Evolutionary conservation across 176 grass and related monocot genomes (phyloP).

Genomic region (Phoenix roebelenii): DNA sequence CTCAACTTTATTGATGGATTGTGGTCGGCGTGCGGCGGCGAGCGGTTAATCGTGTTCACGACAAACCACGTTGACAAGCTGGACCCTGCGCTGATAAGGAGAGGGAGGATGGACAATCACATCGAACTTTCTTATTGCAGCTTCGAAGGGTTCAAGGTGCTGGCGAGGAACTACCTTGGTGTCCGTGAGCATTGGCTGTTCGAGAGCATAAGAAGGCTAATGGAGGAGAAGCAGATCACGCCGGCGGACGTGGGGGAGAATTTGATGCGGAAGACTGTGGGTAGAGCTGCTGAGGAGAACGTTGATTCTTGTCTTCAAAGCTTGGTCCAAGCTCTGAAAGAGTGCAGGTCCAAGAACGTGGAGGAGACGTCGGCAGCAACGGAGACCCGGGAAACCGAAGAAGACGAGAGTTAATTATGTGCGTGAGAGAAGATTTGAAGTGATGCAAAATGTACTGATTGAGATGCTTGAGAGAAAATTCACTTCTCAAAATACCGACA

Average conservation of each 20-base stretch:
- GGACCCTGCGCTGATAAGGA: constrained; percentile 9
- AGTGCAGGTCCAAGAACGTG: too few relatives aligned
- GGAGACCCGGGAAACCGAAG: too few relatives aligned
- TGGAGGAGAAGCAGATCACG: not conserved
- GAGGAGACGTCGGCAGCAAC: too few relatives aligned
- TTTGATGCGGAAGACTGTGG: constrained; percentile 1
- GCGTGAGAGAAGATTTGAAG: too few relatives aligned
- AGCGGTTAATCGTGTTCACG: constrained; percentile 12
- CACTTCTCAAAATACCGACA: too few relatives aligned
- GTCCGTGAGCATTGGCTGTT: not conserved
- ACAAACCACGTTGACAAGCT: constrained; percentile 10
- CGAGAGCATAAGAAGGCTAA: not conserved
- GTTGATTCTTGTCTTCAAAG: not conserved
- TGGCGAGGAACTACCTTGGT: constrained; percentile 19
- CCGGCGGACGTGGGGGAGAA: constrained; percentile 16
- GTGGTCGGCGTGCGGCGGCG: constrained; percentile 16
- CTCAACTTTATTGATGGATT: constrained; percentile 19
- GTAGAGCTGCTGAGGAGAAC: not conserved
- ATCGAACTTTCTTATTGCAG: constrained; percentile 5
- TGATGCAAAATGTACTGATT: too few relatives aligned
- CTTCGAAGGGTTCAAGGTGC: constrained; percentile 13
- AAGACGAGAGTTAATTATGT: too few relatives aligned
- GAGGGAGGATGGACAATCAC: constrained; percentile 18
- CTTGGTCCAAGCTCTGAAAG: not conserved
- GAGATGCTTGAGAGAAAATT: too few relatives aligned